phyloP scores from a whole-genome alignment of 176 grass and related monocot genomes.

The Lolium rigidum region DNA sequence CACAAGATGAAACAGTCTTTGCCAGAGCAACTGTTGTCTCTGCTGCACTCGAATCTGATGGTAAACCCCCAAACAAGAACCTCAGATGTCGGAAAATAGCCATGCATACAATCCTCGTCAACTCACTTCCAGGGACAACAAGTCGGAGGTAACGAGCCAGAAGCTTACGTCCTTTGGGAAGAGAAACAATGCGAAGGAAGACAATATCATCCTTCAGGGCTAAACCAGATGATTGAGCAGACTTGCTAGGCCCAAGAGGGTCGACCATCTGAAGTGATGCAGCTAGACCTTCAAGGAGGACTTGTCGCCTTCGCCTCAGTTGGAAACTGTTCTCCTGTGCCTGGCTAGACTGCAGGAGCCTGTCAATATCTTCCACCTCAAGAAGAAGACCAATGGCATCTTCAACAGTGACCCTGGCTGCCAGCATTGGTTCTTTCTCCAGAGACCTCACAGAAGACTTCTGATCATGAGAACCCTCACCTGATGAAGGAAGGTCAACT shows the following conservation, averaged over 20 bases:
- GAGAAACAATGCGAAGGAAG: slow-evolving; percentile 90
- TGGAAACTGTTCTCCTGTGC: slow-evolving; percentile 89
- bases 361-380: slow-evolving; percentile 95
- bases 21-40: slow-evolving; percentile 77
- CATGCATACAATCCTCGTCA: slow-evolving; percentile 90
- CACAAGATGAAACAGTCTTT: slow-evolving; percentile 69
- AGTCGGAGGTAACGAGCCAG: slow-evolving; percentile 75
- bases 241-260: slow-evolving; percentile 72
- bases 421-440: slow-evolving; percentile 90
- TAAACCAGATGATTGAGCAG: slow-evolving; percentile 73
- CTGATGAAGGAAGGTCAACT: slow-evolving; percentile 62
- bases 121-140: slow-evolving; percentile 83
- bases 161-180: slow-evolving; percentile 90
- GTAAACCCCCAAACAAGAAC: slow-evolving; percentile 91
- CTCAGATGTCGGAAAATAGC: slow-evolving; percentile 94
- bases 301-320: slow-evolving; percentile 71
- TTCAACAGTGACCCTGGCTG: slow-evolving; percentile 90
- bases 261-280: slow-evolving; percentile 90
- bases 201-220: slow-evolving; percentile 83
- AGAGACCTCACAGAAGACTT: slow-evolving; percentile 72
- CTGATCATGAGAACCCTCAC: slow-evolving; percentile 67
- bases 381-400: slow-evolving; percentile 86
- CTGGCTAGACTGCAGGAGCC: slow-evolving; percentile 73
- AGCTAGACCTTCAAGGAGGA: slow-evolving; percentile 94
- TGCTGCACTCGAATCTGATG: slow-evolving; percentile 73